Percentiles rank a stretch among this genome's conserved stretches.
Conservation (phyloP, 2,329 filamentous ascomycete species). For the Aspergillus japonicus region DNA sequence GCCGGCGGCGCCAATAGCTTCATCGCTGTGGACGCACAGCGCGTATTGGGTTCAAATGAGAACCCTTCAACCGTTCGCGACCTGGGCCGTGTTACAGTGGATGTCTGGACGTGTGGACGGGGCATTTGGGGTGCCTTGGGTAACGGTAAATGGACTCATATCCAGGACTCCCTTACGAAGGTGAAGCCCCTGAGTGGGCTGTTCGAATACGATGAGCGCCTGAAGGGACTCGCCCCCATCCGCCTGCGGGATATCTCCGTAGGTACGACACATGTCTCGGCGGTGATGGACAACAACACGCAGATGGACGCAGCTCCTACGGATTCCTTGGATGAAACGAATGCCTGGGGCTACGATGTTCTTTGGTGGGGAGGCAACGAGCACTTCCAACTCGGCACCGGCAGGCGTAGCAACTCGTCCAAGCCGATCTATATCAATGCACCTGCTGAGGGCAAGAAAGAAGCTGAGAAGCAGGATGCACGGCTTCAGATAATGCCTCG, state of each 20-base stretch:
- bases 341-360: constrained; percentile 85
- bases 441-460: constrained; percentile 63
- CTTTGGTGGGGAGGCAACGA: constrained; percentile 96
- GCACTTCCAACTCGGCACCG: constrained; percentile 87
- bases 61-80: constrained; percentile 42
- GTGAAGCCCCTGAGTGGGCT: constrained; percentile 80
- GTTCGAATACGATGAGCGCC: constrained; percentile 79
- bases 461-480: constrained; percentile 63
- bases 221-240: constrained; percentile 70
- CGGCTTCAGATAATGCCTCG: constrained; percentile 79
- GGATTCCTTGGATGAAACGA: constrained; percentile 63
- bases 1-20: constrained; percentile 87
- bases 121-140: constrained; percentile 82
- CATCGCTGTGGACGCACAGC: constrained; percentile 76
- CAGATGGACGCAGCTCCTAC: constrained; percentile 56
- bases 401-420: constrained; percentile 77
- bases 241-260: constrained; percentile 70
- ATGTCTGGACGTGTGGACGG: constrained; percentile 83
- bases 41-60: constrained; percentile 51
- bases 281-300: constrained; percentile 79
- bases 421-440: constrained; percentile 76
- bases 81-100: constrained; percentile 62
- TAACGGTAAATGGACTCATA: constrained; percentile 84
- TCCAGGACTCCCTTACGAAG: constrained; percentile 73
- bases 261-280: constrained; percentile 77